Evolutionary conservation across 2,329 filamentous ascomycete genomes (phyloP).

Genomic region (Zymoseptoria pseudotritici): DNA sequence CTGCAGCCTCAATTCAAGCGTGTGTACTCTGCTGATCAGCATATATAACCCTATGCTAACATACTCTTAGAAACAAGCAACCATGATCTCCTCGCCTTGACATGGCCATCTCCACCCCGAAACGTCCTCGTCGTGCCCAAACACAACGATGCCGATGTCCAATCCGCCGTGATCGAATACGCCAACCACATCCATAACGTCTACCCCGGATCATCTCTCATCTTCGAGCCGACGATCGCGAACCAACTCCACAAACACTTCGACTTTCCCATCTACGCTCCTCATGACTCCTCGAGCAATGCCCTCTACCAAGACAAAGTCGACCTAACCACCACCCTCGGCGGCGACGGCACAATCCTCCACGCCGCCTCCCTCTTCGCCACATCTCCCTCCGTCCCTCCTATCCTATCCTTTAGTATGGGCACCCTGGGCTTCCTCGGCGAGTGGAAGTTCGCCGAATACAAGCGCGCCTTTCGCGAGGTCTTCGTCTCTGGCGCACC

Average conservation of each 20-base stretch:
- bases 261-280: slow-evolving; percentile 63
- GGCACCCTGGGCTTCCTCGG: slow-evolving; percentile 90
- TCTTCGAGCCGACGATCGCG: slow-evolving; percentile 75
- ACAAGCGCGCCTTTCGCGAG: slow-evolving; percentile 85
- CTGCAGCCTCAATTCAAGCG: slow-evolving; percentile 59
- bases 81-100: slow-evolving; percentile 56
- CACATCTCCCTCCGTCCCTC: slow-evolving; percentile 71
- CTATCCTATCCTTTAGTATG: slow-evolving; percentile 93
- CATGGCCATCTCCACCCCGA: slow-evolving; percentile 61
- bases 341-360: slow-evolving; percentile 86
- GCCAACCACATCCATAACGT: slow-evolving; percentile 64
- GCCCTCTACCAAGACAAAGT: slow-evolving; percentile 66
- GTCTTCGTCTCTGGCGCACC: slow-evolving; percentile 74
- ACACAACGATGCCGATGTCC: slow-evolving; percentile 49
- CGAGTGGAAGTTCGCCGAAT: slow-evolving; percentile 91
- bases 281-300: slow-evolving; percentile 32
- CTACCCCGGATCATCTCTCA: slow-evolving; percentile 72
- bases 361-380: slow-evolving; percentile 83
- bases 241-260: slow-evolving; percentile 62
- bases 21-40: slow-evolving; percentile 28
- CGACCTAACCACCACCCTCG: slow-evolving; percentile 82
- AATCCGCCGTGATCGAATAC: slow-evolving; percentile 51
- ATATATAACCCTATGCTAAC: slow-evolving; percentile 15
- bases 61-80: slow-evolving; percentile 43
- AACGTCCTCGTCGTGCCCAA: slow-evolving; percentile 66